phyloP scores from a whole-genome alignment of 2,329 filamentous ascomycete species.

The Fusarium udum region DNA sequence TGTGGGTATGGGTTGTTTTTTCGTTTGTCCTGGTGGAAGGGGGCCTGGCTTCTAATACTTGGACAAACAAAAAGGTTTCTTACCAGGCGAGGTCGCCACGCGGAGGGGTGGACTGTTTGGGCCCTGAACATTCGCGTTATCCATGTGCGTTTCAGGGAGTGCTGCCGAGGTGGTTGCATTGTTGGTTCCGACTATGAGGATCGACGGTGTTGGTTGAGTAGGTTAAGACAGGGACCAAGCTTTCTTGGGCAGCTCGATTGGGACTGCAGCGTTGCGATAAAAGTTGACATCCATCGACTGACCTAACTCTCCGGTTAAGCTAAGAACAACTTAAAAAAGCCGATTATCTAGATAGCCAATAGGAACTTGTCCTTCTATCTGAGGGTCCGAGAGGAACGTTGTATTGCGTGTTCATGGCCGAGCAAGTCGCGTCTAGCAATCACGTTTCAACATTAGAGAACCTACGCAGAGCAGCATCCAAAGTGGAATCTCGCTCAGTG shows the following conservation, averaged over 20 bases:
- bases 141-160: not conserved
- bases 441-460: not conserved
- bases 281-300: too few relatives aligned
- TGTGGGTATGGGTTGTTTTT: not conserved
- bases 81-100: not conserved
- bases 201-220: not conserved
- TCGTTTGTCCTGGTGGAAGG: not conserved
- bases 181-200: not conserved
- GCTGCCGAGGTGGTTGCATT: not conserved
- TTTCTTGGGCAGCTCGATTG: not conserved
- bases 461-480: not conserved
- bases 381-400: not conserved
- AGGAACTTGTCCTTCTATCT: not conserved
- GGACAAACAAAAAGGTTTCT: not conserved
- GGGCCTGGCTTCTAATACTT: conserved; percentile 17
- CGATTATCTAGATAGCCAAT: not conserved
- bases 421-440: too few relatives aligned
- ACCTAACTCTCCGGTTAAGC: not conserved
- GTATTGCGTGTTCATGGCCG: too few relatives aligned
- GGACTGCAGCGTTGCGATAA: not conserved
- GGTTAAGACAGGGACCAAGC: not conserved
- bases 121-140: rapidly evolving
- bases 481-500: not conserved
- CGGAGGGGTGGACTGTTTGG: not conserved
- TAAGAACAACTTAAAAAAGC: too few relatives aligned